These are phyloP conservation scores for Vigna radiata DNA, from an alignment of 306 rosid species.

Conservation along the genomic window DNA sequence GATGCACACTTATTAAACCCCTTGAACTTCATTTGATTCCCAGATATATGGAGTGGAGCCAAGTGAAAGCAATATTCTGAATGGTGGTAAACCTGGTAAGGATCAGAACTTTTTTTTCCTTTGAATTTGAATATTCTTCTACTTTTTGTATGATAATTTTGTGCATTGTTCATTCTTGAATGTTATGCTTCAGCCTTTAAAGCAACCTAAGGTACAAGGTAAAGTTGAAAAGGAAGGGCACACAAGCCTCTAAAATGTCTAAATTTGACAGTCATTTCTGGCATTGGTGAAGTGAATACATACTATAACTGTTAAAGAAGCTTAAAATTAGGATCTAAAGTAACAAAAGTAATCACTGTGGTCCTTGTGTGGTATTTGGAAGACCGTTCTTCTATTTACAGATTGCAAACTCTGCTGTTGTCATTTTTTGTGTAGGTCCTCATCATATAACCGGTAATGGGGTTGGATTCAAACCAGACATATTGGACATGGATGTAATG, in stretches of 20 bases:
- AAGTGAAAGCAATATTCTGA: slow-evolving; percentile 81
- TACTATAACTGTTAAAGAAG: slow-evolving; percentile 7
- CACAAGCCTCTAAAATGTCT: background rate
- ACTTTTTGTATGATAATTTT: slow-evolving; percentile 8
- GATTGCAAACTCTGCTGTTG: slow-evolving; percentile 32
- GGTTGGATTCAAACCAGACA: slow-evolving; percentile 95
- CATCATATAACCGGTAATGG: slow-evolving; percentile 91
- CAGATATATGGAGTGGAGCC: slow-evolving; percentile 91
- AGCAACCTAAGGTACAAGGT: background rate
- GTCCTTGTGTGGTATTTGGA: background rate
- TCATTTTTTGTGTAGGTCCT: slow-evolving; percentile 68
- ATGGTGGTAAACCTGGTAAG: slow-evolving; percentile 95
- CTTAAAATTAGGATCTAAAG: background rate
- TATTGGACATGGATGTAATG: slow-evolving; percentile 94
- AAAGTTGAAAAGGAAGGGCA: background rate
- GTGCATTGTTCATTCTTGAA: slow-evolving; percentile 8
- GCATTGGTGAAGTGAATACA: slow-evolving; percentile 9
- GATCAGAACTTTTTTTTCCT: background rate
- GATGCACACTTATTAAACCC: slow-evolving; percentile 16
- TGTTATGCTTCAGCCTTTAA: slow-evolving; percentile 1
- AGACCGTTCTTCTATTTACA: background rate
- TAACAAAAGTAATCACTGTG: background rate
- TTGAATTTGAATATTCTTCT: background rate
- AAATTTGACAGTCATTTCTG: slow-evolving; percentile 5
- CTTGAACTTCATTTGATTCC: slow-evolving; percentile 40